Evolutionary conservation across 106 monocot genomes (phyloP).

Genomic region (Dioscorea zingiberensis): DNA sequence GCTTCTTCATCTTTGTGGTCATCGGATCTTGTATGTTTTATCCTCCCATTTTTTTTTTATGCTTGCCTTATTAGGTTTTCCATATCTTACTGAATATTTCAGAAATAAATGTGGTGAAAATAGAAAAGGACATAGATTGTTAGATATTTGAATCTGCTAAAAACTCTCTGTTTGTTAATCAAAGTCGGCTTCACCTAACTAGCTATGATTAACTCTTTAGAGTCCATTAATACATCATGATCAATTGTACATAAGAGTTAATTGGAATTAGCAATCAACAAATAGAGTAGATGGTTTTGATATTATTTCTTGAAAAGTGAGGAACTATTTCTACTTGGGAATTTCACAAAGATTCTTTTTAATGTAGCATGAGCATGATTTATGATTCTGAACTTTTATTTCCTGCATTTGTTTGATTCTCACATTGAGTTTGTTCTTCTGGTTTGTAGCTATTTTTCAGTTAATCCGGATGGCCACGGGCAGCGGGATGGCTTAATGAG

Average conservation of each 20-base stretch:
- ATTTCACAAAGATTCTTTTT: too few species aligned
- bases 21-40: slow-evolving; percentile 61
- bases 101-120: not conserved
- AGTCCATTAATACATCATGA: not conserved
- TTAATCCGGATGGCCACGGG: slow-evolving; percentile 16
- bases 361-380: too few species aligned
- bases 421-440: not conserved
- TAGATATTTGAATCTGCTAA: not conserved
- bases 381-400: not conserved
- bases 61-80: not conserved
- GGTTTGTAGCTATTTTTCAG: slow-evolving; percentile 13
- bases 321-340: not conserved
- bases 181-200: not conserved
- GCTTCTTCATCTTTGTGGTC: slow-evolving; percentile 78
- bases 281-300: too few species aligned
- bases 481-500: slow-evolving; percentile 10
- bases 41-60: not conserved
- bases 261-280: not conserved
- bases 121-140: not conserved
- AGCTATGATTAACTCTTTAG: not conserved
- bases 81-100: not conserved
- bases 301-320: not conserved
- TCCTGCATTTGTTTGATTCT: not conserved
- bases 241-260: not conserved
- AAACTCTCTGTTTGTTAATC: not conserved